Percentiles rank a stretch among this genome's conserved stretches.
These are phyloP conservation scores for Globisporangium cederbergense DNA, from an alignment of 352 stramenopile species.

Conservation along the genomic window DNA sequence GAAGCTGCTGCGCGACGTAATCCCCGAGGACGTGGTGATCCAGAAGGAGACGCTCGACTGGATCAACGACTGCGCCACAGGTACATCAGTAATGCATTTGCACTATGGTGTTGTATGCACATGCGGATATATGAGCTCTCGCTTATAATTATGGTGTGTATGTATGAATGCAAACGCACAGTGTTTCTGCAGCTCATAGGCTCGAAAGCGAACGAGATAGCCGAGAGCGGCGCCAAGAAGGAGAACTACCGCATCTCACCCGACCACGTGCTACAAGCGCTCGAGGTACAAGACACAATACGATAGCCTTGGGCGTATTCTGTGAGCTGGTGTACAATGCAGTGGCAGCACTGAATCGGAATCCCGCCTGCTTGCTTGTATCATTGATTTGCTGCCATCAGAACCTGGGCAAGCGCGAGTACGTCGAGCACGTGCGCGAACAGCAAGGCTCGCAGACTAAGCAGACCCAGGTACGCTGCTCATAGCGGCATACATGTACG, in stretches of 20 bases:
- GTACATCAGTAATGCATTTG: constrained; percentile 16
- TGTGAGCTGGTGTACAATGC: no score
- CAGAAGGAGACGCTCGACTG: constrained; percentile 70
- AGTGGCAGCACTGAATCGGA: neutral
- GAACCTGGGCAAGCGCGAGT: constrained; percentile 35
- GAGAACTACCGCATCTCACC: constrained; percentile 68
- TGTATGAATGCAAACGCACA: constrained; percentile 11
- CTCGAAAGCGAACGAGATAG: constrained; percentile 45
- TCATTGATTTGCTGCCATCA: constrained; percentile 7
- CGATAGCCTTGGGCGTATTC: neutral
- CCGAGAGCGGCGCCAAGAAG: constrained; percentile 42
- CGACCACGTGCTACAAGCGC: constrained; percentile 52
- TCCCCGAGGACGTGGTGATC: constrained; percentile 46
- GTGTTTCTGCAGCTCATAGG: constrained; percentile 52
- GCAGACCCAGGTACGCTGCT: constrained; percentile 26
- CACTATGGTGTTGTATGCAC: neutral
- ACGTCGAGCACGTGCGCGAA: constrained; percentile 29
- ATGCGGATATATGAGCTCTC: neutral
- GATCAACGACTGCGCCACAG: constrained; percentile 51
- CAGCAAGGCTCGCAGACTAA: constrained; percentile 26
- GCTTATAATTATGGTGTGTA: neutral
- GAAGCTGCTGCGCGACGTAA: constrained; percentile 52
- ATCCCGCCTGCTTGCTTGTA: neutral
- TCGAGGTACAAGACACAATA: constrained; percentile 31
- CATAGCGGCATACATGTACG: neutral